These are phyloP conservation scores for Coniella lustricola DNA, from an alignment of 2,329 filamentous ascomycete genomes.

Conservation along the genomic window DNA sequence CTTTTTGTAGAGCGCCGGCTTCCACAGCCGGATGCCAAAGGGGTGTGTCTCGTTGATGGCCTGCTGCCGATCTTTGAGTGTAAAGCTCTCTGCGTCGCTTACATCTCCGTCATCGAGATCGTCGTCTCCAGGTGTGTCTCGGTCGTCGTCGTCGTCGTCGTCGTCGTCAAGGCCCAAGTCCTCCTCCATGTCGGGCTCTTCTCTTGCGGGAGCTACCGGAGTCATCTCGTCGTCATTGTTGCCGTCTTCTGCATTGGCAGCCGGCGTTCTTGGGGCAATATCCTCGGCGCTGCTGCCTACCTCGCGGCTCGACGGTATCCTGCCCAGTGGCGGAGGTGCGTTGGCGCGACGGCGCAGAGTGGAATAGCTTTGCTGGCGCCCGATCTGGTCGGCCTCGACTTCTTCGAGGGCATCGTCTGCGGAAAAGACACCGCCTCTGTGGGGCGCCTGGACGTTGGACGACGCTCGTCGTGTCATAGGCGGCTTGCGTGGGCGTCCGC, in stretches of 20 bases:
- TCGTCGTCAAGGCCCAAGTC: conserved; percentile 31
- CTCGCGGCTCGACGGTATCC: conserved; percentile 25
- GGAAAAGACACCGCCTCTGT: conserved; percentile 81
- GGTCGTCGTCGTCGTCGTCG: conserved; percentile 59
- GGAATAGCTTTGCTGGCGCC: conserved; percentile 36
- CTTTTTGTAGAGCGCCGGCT: conserved; percentile 97
- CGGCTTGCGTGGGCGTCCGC: conserved; percentile 61
- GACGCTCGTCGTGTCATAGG: conserved; percentile 66
- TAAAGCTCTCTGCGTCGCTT: conserved; percentile 96
- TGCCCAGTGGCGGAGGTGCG: conserved; percentile 24
- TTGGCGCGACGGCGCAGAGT: conserved; percentile 33
- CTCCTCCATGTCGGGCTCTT: conserved; percentile 19
- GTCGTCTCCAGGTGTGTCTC: conserved; percentile 35
- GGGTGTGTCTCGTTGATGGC: conserved; percentile 99
- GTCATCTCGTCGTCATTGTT: conserved; percentile 15
- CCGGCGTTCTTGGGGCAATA: conserved; percentile 6
- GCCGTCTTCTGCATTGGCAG: conserved; percentile 2
- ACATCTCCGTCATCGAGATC: conserved; percentile 64
- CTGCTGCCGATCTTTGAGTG: conserved; percentile 90
- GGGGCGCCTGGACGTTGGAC: conserved; percentile 62
- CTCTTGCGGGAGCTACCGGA: conserved; percentile 2
- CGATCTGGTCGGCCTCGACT: conserved; percentile 60
- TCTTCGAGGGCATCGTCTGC: conserved; percentile 82
- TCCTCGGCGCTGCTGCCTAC: conserved; percentile 19
- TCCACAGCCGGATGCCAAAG: conserved; percentile 98